phyloP scores from a whole-genome alignment of 768 basidiomycete species.

The Boletus vermiculosoides region DNA sequence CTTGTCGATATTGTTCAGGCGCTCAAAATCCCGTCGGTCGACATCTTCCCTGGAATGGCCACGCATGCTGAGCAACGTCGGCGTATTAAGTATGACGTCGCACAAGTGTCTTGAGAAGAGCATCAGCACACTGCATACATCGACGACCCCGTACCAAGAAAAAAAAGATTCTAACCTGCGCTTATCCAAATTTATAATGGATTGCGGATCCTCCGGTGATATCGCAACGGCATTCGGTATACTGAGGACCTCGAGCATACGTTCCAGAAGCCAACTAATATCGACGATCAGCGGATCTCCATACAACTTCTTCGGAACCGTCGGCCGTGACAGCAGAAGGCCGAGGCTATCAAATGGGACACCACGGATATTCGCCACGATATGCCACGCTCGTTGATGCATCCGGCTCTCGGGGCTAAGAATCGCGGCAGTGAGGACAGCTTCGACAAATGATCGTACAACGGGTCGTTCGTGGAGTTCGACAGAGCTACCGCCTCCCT shows the following conservation, averaged over 20 bases:
- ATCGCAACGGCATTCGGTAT: slow-evolving; percentile 68
- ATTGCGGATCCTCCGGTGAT: slow-evolving; percentile 49
- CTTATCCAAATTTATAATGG: slow-evolving; percentile 79
- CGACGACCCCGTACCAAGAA: background rate
- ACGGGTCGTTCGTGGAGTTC: slow-evolving; percentile 57
- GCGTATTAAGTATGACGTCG: slow-evolving; percentile 58
- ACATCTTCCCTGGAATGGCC: slow-evolving; percentile 52
- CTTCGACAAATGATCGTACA: slow-evolving; percentile 78
- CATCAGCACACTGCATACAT: slow-evolving; percentile 11
- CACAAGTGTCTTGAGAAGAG: slow-evolving; percentile 56
- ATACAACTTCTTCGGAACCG: slow-evolving; percentile 42
- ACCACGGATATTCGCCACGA: slow-evolving; percentile 62
- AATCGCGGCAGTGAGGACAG: slow-evolving; percentile 71
- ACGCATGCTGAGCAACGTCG: slow-evolving; percentile 42
- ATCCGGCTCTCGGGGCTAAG: slow-evolving; percentile 77
- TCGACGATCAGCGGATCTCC: slow-evolving; percentile 64
- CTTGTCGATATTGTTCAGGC: slow-evolving; percentile 72
- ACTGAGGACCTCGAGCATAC: slow-evolving; percentile 75
- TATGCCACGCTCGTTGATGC: slow-evolving; percentile 76
- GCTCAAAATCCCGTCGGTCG: slow-evolving; percentile 68
- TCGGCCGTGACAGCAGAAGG: slow-evolving; percentile 53
- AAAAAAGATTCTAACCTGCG: slow-evolving; percentile 52
- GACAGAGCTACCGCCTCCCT: slow-evolving; percentile 32
- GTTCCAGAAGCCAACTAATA: slow-evolving; percentile 80
- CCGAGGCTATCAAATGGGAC: slow-evolving; percentile 59